A percentile compares a stretch with the other conserved stretches of the same genome.
Conservation (phyloP, 495 filamentous ascomycete genomes). For the Entonaema liquescens region DNA sequence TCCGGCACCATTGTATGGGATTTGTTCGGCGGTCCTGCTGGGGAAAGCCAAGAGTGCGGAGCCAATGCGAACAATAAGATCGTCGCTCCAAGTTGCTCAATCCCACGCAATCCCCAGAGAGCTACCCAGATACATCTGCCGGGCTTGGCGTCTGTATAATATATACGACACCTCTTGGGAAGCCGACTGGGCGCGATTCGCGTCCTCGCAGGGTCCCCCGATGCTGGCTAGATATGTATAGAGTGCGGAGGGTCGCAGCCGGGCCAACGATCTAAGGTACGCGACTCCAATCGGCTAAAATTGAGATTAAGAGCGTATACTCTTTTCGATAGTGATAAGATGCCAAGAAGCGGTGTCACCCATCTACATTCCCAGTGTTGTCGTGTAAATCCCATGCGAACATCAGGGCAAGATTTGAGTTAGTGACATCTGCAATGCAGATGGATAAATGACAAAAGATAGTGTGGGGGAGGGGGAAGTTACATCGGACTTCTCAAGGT, state of each 20-base stretch:
- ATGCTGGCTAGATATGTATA: slow-evolving; percentile 27
- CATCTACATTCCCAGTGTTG: slow-evolving; percentile 8
- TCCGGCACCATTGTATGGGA: slow-evolving; percentile 13
- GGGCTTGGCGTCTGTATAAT: slow-evolving; percentile 45
- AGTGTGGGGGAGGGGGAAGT: slow-evolving; percentile 40
- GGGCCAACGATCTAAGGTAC: slow-evolving; percentile 36
- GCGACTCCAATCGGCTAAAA: slow-evolving; percentile 32
- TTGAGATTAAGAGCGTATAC: slow-evolving; percentile 35
- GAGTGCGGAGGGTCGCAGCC: slow-evolving; percentile 41
- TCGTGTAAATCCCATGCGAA: slow-evolving; percentile 36
- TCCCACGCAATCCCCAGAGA: slow-evolving; percentile 22
- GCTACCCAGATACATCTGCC: slow-evolving; percentile 44
- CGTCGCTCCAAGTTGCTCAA: slow-evolving; percentile 22
- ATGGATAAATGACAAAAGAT: slow-evolving; percentile 41
- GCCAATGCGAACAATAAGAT: slow-evolving; percentile 10
- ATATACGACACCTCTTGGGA: slow-evolving; percentile 38
- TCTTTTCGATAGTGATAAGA: slow-evolving; percentile 42
- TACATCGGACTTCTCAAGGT: slow-evolving; percentile 33
- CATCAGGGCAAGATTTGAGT: slow-evolving; percentile 12
- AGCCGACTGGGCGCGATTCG: slow-evolving; percentile 29
- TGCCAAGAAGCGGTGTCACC: slow-evolving; percentile 41
- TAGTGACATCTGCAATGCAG: slow-evolving; percentile 33
- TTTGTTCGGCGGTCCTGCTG: background rate
- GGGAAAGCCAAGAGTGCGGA: slow-evolving; percentile 32
- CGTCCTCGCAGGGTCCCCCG: slow-evolving; percentile 25